These are phyloP conservation scores for Gossypium arboreum DNA, from an alignment of 345 rosid genomes.

Conservation along the genomic window DNA sequence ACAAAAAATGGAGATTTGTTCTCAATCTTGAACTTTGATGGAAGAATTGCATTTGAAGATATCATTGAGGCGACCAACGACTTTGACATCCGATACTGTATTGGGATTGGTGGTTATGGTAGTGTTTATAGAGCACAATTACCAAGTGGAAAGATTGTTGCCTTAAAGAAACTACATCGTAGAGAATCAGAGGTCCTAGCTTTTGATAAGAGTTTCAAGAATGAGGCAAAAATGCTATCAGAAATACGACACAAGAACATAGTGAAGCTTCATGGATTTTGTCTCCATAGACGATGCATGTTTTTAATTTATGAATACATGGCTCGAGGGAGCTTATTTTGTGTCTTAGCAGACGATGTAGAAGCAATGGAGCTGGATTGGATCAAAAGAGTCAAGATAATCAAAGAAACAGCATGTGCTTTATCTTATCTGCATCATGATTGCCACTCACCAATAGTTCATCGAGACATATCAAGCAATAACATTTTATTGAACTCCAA, in stretches of 20 bases:
- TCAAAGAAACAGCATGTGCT: neutral
- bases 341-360: neutral
- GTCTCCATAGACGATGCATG: too few relatives aligned
- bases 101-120: neutral
- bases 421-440: too few relatives aligned
- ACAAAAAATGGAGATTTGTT: too few relatives aligned
- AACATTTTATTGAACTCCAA: neutral
- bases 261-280: too few relatives aligned
- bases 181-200: neutral
- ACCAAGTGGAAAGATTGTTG: neutral
- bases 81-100: neutral
- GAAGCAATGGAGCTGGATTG: neutral
- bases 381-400: neutral
- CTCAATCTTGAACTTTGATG: constrained; percentile 11
- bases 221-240: too few relatives aligned
- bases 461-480: neutral
- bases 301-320: neutral
- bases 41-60: constrained; percentile 10
- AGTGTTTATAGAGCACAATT: neutral
- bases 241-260: too few relatives aligned
- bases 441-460: neutral
- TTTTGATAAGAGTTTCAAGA: too few relatives aligned
- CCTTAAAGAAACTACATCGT: neutral
- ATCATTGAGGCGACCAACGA: constrained; percentile 6
- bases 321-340: neutral